Evolutionary conservation across 2,329 filamentous ascomycete genomes (phyloP), one percentile per base, ranked within the genome.

Genomic region (Beauveria bassiana): DNA sequence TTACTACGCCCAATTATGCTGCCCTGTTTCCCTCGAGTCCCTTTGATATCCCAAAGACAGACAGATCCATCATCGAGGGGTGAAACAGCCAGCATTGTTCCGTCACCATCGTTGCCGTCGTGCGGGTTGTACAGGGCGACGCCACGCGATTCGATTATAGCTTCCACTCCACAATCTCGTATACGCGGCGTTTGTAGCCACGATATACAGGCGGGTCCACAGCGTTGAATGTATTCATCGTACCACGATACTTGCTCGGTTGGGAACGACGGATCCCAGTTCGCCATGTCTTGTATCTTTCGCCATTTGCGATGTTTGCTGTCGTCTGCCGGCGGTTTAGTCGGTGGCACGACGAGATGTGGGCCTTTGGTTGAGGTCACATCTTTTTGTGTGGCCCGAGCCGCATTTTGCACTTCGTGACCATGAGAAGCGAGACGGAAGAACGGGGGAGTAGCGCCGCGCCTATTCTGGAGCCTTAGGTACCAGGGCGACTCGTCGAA

Each of bases 41-140:
- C 82, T 60, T 81, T 85, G 56, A 90, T 77, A 69, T 96, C 89
- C 92, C 92, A 97, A 7, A 96, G 75, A 67, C 88, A 90, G n/a
- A 97, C 82, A 57, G 90, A 91, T 0, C 92, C 92, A 70, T 97
- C 90, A 62, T 96, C 91, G 8, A 96, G 77, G 2, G 92, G 91
- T 0, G 89, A 87, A 18, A 96, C 81, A 0, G 90, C 86, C 59
- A 87, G 78, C 64, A 80, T 64, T 3, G 75, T 75, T 34, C 74
- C 76, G 18, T 67, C 60, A 3, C 69, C 69, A 18, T 81, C 78
- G 26, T 83, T 78, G 20, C 82, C 74, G n/a, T 78, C 75, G 40
- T 78, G 79, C 1, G 79, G 78, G 24, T 74, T 77, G 67, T 88
- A 86, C 9, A 95, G 70, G 0, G 88, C 90, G 67, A 92, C 78